These are phyloP conservation scores for Leccinum olivaceopallidum DNA, from an alignment of 768 basidiomycete species.

Conservation along the genomic window DNA sequence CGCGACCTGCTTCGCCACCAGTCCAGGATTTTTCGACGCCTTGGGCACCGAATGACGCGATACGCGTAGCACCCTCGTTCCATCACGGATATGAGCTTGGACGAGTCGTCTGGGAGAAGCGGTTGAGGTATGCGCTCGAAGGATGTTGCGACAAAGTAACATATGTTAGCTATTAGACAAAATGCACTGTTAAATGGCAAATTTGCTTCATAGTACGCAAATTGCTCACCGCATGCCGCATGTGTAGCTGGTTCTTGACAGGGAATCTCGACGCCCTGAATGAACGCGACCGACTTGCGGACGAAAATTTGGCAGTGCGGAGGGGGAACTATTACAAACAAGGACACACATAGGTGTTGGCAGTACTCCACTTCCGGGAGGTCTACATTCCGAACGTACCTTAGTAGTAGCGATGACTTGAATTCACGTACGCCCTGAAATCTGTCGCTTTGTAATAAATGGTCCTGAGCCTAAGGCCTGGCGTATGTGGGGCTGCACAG, in stretches of 20 bases:
- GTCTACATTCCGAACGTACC: too few relatives aligned
- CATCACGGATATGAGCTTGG: slow-evolving; percentile 16
- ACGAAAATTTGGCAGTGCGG: slow-evolving; percentile 29
- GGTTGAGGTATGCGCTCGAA: slow-evolving; percentile 45
- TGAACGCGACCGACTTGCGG: slow-evolving; percentile 26
- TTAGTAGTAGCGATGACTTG: too few relatives aligned
- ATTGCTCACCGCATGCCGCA: slow-evolving; percentile 60
- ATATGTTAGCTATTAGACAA: slow-evolving; percentile 62
- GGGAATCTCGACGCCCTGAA: slow-evolving; percentile 29
- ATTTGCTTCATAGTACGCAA: not conserved
- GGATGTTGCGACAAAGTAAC: slow-evolving; percentile 68
- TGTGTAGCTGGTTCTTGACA: slow-evolving; percentile 30
- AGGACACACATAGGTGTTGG: slow-evolving; percentile 18
- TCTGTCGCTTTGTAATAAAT: too few relatives aligned
- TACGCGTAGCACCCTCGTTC: slow-evolving; percentile 24
- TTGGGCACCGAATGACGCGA: slow-evolving; percentile 30
- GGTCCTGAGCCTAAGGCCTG: too few relatives aligned
- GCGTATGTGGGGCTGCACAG: not conserved
- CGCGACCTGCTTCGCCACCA: slow-evolving; percentile 11
- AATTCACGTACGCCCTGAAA: too few relatives aligned
- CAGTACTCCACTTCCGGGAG: too few relatives aligned
- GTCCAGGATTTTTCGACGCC: slow-evolving; percentile 10
- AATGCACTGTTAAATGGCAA: not conserved
- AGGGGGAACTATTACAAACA: slow-evolving; percentile 21
- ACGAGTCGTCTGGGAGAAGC: slow-evolving; percentile 25